phyloP scores from a whole-genome alignment of 2,329 filamentous ascomycete species.

The Aspergillus uvarum region DNA sequence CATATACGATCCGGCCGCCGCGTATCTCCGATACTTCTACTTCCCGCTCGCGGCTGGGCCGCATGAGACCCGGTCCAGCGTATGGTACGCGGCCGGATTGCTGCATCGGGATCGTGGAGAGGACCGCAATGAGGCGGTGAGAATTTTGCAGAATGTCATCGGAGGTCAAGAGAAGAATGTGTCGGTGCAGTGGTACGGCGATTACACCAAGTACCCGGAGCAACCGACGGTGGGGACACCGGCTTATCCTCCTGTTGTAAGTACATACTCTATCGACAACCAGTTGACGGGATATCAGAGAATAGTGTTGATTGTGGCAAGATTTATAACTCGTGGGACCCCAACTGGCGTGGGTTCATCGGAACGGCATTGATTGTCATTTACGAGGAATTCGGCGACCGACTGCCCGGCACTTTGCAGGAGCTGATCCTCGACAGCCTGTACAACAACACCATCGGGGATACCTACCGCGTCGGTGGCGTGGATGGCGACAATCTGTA shows the following conservation, averaged over 20 bases:
- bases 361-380: conserved; percentile 59
- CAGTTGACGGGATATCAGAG: too few relatives aligned
- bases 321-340: conserved; percentile 61
- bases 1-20: conserved; percentile 53
- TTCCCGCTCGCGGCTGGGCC: conserved; percentile 38
- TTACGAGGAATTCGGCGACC: conserved; percentile 56
- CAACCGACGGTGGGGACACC: conserved; percentile 56
- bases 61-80: conserved; percentile 58
- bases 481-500: conserved; percentile 63
- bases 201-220: conserved; percentile 40
- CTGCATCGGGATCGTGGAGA: conserved; percentile 54
- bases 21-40: conserved; percentile 54
- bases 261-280: background rate
- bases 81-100: conserved; percentile 61
- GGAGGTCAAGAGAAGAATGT: conserved; percentile 44
- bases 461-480: conserved; percentile 62
- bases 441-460: conserved; percentile 57
- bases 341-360: conserved; percentile 65
- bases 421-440: conserved; percentile 54
- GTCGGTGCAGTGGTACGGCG: conserved; percentile 54
- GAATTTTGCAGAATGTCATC: conserved; percentile 54
- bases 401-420: conserved; percentile 44
- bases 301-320: background rate
- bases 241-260: conserved; percentile 46
- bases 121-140: conserved; percentile 53